phyloP scores from a whole-genome alignment of 768 basidiomycete genomes.

The Boletus subparvulus region DNA sequence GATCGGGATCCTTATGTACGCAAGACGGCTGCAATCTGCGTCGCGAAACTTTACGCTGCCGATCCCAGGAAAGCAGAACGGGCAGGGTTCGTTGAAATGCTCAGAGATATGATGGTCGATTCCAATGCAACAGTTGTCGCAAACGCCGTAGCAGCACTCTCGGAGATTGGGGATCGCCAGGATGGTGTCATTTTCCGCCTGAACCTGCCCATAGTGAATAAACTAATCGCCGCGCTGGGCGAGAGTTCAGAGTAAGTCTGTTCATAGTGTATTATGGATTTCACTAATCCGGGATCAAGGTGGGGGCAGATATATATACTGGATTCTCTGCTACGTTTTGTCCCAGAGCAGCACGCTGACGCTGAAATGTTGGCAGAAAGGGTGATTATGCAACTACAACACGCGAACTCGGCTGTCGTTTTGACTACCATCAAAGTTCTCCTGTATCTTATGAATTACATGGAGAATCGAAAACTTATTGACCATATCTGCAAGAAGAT shows the following conservation, averaged over 20 bases:
- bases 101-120: slow-evolving; percentile 91
- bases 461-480: slow-evolving; percentile 83
- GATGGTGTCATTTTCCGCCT: slow-evolving; percentile 92
- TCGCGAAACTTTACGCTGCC: slow-evolving; percentile 90
- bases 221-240: slow-evolving; percentile 84
- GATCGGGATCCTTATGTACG: slow-evolving; percentile 97
- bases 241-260: slow-evolving; percentile 94
- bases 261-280: background rate
- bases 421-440: slow-evolving; percentile 96
- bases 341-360: slow-evolving; percentile 84
- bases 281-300: slow-evolving; percentile 43
- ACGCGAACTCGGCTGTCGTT: slow-evolving; percentile 99
- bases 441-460: slow-evolving; percentile 98
- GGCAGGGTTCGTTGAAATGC: slow-evolving; percentile 85
- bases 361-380: slow-evolving; percentile 96
- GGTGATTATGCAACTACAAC: slow-evolving; percentile 88
- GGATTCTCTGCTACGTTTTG: slow-evolving; percentile 89
- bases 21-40: slow-evolving; percentile 97
- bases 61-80: slow-evolving; percentile 86
- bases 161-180: slow-evolving; percentile 95
- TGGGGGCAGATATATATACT: slow-evolving; percentile 99
- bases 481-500: slow-evolving; percentile 95
- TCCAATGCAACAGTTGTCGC: slow-evolving; percentile 95
- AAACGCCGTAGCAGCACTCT: slow-evolving; percentile 93
- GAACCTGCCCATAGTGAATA: slow-evolving; percentile 84